Base-by-base conservation (phyloP, 306 rosid genomes). In the Lupinus albus region DNA sequence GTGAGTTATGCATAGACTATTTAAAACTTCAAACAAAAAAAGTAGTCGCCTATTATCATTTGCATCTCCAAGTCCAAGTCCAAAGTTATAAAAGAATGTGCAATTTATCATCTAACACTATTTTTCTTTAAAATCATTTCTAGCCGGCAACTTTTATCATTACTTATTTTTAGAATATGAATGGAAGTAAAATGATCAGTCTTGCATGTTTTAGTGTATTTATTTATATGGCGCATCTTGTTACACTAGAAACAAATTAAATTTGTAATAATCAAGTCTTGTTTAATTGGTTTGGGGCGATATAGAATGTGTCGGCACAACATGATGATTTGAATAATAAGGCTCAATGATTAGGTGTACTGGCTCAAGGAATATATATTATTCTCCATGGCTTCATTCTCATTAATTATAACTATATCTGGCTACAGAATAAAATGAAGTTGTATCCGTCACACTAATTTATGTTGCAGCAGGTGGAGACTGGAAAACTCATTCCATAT, bases 301-400 rank as follows among this genome's bases (percentile, higher is more conserved):
- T 68, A 56, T 17, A 72, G 65, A 60, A 78, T 21, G 28, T 21
- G 75, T 73, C 74, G 62, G 67, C 75, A 78, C 28, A 21, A 21
- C 2, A 21, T 21, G 28, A 21, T 0, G 28, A 21, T 21, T 72
- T 67, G 61, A 50, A 78, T 72, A 48, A 71, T 72, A 48, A 71
- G 35, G 64, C 32, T 33, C n/a, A 73, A 47, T 10, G n/a, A 52
- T 61, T 63, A 44, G 49, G 66, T 53, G 59, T 64, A 33, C 55
- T 17, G 12, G 49, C 65, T 53, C 51, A 56, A 35, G 21, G 53
- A 74, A 74, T 46, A 55, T 61, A 74, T 46, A 55, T 61, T 65
- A 28, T 57, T 17, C 45, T 53, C 21, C 47, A 15, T 51, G 59
- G 47, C 39, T 73, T 2, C 57, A 64, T 45, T 54, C 47, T 0